Evolutionary conservation across 768 basidiomycete species (phyloP).

Genomic region (Russula compacta): DNA sequence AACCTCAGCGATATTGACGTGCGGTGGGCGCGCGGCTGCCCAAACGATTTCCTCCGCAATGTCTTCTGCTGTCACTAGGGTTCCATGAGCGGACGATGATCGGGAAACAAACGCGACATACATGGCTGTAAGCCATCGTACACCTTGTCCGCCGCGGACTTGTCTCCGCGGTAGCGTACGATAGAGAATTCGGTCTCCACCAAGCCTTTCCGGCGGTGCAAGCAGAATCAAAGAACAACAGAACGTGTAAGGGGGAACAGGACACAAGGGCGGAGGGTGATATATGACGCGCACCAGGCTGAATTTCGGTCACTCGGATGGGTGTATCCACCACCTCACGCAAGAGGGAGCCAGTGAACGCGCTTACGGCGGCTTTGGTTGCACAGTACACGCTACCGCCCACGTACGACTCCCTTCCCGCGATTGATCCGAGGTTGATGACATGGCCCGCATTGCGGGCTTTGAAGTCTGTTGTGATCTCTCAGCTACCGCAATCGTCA

Average conservation of each 20-base stretch:
- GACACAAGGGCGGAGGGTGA: not conserved
- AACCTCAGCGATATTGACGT: slow-evolving; percentile 84
- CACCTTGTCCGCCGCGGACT: slow-evolving; percentile 72
- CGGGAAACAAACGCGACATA: slow-evolving; percentile 34
- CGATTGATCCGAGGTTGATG: slow-evolving; percentile 93
- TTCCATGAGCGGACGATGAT: not conserved
- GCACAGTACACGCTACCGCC: slow-evolving; percentile 93
- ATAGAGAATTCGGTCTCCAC: slow-evolving; percentile 92
- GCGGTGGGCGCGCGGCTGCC: slow-evolving; percentile 85
- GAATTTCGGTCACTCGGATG: slow-evolving; percentile 90
- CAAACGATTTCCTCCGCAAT: slow-evolving; percentile 98
- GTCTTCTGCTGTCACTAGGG: slow-evolving; percentile 67
- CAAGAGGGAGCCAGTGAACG: slow-evolving; percentile 76
- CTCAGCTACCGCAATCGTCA: not conserved
- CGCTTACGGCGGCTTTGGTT: slow-evolving; percentile 77
- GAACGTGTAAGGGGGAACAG: not conserved
- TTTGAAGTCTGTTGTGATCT: slow-evolving; percentile 22
- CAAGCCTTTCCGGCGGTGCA: slow-evolving; percentile 42
- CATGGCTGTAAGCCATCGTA: slow-evolving; percentile 84
- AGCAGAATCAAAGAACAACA: not conserved
- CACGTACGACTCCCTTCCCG: slow-evolving; percentile 62
- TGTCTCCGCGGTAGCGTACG: slow-evolving; percentile 82
- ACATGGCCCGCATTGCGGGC: slow-evolving; percentile 62
- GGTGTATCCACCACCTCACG: slow-evolving; percentile 87
- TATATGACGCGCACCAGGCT: slow-evolving; percentile 54